Evolutionary conservation across 768 basidiomycete species (phyloP).

Genomic region (Crepidotus variabilis): DNA sequence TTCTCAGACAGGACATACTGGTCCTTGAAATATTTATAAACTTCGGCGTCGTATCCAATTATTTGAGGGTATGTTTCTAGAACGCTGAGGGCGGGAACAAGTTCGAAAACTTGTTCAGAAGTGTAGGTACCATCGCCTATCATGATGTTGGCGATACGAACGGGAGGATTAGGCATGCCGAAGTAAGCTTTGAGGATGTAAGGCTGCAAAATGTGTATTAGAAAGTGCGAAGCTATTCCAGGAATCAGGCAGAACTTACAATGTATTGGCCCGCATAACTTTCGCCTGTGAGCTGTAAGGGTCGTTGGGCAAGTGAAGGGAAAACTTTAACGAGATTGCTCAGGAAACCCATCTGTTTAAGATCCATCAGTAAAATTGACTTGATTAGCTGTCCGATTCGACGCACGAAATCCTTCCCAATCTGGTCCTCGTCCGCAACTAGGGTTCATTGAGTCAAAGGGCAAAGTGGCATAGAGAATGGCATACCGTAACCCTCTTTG

Average conservation of each 20-base stretch:
- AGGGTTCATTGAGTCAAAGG: slow-evolving; percentile 1
- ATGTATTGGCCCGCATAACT: slow-evolving; percentile 76
- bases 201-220: slow-evolving; percentile 37
- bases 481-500: slow-evolving; percentile 54
- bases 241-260: slow-evolving; percentile 29
- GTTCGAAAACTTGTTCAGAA: slow-evolving; percentile 44
- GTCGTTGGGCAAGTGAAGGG: slow-evolving; percentile 61
- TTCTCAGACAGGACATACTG: slow-evolving; percentile 41
- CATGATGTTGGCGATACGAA: slow-evolving; percentile 61
- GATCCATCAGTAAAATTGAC: neutral
- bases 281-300: slow-evolving; percentile 68
- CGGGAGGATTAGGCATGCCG: slow-evolving; percentile 56
- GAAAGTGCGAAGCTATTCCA: neutral
- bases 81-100: slow-evolving; percentile 50
- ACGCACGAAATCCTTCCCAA: slow-evolving; percentile 54
- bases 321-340: slow-evolving; percentile 72
- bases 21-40: slow-evolving; percentile 63
- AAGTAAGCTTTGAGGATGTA: slow-evolving; percentile 77
- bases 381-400: neutral
- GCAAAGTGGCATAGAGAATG: neutral
- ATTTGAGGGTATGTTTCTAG: slow-evolving; percentile 75
- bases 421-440: slow-evolving; percentile 64
- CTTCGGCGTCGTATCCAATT: slow-evolving; percentile 65
- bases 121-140: slow-evolving; percentile 69
- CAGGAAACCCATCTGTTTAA: slow-evolving; percentile 63